phyloP scores from a whole-genome alignment of 192 early-diverging fungal species.

The Phlyctochytrium planicorne region DNA sequence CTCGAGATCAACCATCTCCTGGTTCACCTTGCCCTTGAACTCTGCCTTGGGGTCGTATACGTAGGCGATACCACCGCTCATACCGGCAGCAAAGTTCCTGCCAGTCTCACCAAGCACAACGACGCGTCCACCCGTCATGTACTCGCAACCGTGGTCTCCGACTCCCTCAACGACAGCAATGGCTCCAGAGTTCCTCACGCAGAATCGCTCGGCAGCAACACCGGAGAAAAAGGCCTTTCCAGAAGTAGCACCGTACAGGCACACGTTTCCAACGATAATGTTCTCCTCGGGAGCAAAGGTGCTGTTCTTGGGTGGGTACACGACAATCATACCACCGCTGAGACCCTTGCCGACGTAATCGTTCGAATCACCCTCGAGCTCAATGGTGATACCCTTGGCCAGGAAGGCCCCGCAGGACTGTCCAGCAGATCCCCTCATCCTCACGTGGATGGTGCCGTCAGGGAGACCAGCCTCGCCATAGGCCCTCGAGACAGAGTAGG shows the following conservation, averaged over 20 bases:
- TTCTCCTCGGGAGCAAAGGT: constrained; percentile 83
- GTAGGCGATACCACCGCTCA: constrained; percentile 97
- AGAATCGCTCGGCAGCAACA: constrained; percentile 96
- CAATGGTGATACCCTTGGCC: constrained; percentile 82
- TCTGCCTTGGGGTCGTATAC: constrained; percentile 69
- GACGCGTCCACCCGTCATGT: constrained; percentile 97
- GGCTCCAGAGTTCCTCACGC: constrained; percentile 98
- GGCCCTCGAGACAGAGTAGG: constrained; percentile 79
- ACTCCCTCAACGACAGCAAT: constrained; percentile 92
- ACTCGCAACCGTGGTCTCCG: constrained; percentile 99
- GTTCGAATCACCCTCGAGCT: constrained; percentile 96
- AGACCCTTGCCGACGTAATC: constrained; percentile 99
- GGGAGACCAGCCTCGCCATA: constrained; percentile 83
- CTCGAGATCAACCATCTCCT: constrained; percentile 88
- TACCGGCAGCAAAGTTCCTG: constrained; percentile 98
- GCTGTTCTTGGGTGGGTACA: constrained; percentile 84
- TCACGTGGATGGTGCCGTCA: constrained; percentile 81
- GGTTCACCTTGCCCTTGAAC: constrained; percentile 78
- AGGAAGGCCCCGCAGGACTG: constrained; percentile 96
- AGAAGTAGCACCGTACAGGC: constrained; percentile 93
- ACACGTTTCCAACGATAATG: constrained; percentile 95
- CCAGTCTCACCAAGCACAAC: constrained; percentile 87
- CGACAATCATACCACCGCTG: constrained; percentile 85
- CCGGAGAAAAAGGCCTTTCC: constrained; percentile 91
- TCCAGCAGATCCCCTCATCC: constrained; percentile 88